Conservation (phyloP, 352 stramenopile genomes). For the Phytophthora pistaciae region DNA sequence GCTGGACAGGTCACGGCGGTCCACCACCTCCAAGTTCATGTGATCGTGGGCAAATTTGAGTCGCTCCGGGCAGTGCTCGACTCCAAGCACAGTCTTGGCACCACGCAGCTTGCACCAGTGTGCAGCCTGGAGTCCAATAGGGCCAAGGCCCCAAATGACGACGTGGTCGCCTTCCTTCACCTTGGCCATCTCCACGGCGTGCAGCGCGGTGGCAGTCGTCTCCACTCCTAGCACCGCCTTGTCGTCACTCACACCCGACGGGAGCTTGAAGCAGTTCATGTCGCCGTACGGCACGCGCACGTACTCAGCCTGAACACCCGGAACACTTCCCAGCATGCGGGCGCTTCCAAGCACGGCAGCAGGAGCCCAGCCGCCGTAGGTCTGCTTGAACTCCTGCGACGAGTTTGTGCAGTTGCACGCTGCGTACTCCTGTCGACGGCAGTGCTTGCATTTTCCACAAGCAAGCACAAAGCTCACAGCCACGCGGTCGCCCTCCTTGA, state of each 20-base stretch:
- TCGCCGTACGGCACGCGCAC: conserved; percentile 81
- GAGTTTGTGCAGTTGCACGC: conserved; percentile 80
- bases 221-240: conserved; percentile 75
- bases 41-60: conserved; percentile 65
- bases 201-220: conserved; percentile 63
- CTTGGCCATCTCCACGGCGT: conserved; percentile 66
- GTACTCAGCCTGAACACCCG: conserved; percentile 78
- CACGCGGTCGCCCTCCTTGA: conserved; percentile 77
- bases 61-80: conserved; percentile 61
- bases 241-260: conserved; percentile 59
- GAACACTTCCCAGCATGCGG: conserved; percentile 63
- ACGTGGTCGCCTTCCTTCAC: conserved; percentile 57
- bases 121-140: conserved; percentile 61
- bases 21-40: conserved; percentile 72
- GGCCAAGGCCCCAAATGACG: conserved; percentile 77
- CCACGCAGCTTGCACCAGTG: conserved; percentile 76
- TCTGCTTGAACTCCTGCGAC: conserved; percentile 71
- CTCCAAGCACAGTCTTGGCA: conserved; percentile 64
- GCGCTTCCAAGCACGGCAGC: conserved; percentile 69
- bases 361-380: conserved; percentile 69
- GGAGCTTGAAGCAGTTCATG: conserved; percentile 74
- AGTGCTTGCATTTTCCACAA: conserved; percentile 78
- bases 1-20: conserved; percentile 57
- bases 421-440: conserved; percentile 64
- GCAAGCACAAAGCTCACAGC: conserved; percentile 76